Conservation (phyloP, 305 asterid species). For the Plantago lanceolata region DNA sequence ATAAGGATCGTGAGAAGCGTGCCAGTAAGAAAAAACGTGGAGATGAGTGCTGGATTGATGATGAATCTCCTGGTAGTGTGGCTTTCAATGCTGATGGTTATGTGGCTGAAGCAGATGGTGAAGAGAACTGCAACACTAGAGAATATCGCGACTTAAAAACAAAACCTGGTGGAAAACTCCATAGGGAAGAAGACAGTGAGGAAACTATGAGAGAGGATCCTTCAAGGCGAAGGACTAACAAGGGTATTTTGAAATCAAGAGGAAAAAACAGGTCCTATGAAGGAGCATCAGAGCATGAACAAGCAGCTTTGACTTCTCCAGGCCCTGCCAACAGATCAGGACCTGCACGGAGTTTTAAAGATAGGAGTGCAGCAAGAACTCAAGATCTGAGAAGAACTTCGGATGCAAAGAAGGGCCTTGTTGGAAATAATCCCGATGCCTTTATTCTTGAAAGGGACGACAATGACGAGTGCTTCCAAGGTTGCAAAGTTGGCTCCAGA, state of each 20-base stretch:
- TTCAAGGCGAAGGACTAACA: conserved; percentile 58
- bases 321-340: conserved; percentile 72
- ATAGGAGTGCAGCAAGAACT: conserved; percentile 46
- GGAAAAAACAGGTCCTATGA: conserved; percentile 69
- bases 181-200: conserved; percentile 73
- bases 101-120: conserved; percentile 60
- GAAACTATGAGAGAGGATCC: conserved; percentile 67
- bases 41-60: conserved; percentile 65
- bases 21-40: conserved; percentile 40
- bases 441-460: conserved; percentile 64
- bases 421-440: conserved; percentile 36
- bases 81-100: conserved; percentile 43
- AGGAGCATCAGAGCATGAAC: conserved; percentile 63
- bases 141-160: conserved; percentile 58
- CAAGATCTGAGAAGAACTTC: conserved; percentile 45
- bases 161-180: conserved; percentile 53
- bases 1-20: conserved; percentile 49
- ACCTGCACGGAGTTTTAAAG: conserved; percentile 52
- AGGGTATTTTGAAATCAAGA: conserved; percentile 52
- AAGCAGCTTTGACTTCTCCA: conserved; percentile 58
- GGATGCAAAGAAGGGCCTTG: conserved; percentile 51
- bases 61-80: conserved; percentile 47
- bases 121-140: conserved; percentile 47
- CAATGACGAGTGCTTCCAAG: conserved; percentile 84
- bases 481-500: conserved; percentile 73